These are phyloP conservation scores for Gomphus bonarii DNA, from an alignment of 1,284 basidiomycete species.

Conservation along the genomic window DNA sequence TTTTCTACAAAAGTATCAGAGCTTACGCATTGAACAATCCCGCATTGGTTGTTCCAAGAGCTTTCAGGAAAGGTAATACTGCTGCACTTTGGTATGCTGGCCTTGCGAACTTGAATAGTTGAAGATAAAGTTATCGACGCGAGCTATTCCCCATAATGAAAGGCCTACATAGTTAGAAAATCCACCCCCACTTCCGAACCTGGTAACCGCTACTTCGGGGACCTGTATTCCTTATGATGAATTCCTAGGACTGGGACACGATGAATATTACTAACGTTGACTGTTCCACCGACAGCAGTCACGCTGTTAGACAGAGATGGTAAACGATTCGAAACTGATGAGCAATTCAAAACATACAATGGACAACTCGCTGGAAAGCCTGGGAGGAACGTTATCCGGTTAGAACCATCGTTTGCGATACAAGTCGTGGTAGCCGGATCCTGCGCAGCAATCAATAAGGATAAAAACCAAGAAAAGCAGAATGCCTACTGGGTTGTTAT, in stretches of 20 bases:
- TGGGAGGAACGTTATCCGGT: conserved; percentile 46
- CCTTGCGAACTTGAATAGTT: conserved; percentile 33
- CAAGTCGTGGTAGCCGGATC: conserved; percentile 43
- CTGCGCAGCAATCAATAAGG: conserved; percentile 7
- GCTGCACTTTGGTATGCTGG: conserved; percentile 43
- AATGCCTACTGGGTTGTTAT: conserved; percentile 26
- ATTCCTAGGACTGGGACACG: background rate
- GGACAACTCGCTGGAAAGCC: conserved; percentile 48
- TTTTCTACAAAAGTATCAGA: background rate
- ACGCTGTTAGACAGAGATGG: background rate
- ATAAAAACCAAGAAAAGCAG: background rate
- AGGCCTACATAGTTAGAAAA: conserved; percentile 2
- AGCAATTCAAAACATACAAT: conserved; percentile 21
- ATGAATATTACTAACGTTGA: conserved; percentile 30
- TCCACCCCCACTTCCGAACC: conserved; percentile 6
- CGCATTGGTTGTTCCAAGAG: conserved; percentile 32
- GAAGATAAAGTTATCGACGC: background rate
- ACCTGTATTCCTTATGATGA: background rate
- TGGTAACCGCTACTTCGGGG: conserved; percentile 4
- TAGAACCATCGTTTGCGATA: conserved; percentile 47
- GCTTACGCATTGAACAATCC: conserved; percentile 43
- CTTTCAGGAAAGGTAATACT: conserved; percentile 31
- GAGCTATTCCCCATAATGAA: background rate
- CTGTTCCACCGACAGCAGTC: conserved; percentile 36
- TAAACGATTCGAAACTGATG: background rate